Percentiles rank a stretch among this genome's conserved stretches.
These are phyloP conservation scores for Meyerozyma carpophila DNA, from an alignment of 1,139 yeast species.

Conservation along the genomic window DNA sequence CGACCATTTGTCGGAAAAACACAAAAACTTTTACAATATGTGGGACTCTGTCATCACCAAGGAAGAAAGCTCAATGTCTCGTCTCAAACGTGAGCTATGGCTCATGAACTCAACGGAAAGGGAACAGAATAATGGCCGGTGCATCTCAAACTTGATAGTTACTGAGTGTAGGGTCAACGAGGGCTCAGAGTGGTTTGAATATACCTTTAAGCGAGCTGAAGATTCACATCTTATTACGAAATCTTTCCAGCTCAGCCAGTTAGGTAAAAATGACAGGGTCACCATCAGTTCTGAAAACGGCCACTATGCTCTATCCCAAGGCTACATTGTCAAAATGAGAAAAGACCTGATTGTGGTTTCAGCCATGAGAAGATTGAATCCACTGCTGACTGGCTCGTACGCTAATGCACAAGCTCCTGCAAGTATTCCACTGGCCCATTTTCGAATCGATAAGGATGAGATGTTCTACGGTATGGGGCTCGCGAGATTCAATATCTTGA, in stretches of 20 bases:
- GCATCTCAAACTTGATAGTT: conserved; percentile 46
- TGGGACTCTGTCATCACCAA: conserved; percentile 74
- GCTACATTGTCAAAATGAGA: conserved; percentile 44
- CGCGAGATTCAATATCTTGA: conserved; percentile 71
- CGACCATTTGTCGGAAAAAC: conserved; percentile 39
- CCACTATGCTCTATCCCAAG: conserved; percentile 68
- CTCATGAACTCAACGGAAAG: conserved; percentile 53
- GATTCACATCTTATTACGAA: not conserved
- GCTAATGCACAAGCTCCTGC: conserved; percentile 4
- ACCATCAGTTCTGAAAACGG: conserved; percentile 78
- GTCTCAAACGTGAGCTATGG: conserved; percentile 65
- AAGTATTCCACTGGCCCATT: conserved; percentile 18
- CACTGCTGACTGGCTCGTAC: conserved; percentile 32
- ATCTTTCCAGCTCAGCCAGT: conserved; percentile 34
- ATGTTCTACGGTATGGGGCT: conserved; percentile 68
- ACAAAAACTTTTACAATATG: conserved; percentile 52
- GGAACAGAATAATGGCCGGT: conserved; percentile 56
- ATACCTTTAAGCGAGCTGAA: conserved; percentile 40
- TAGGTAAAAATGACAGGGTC: conserved; percentile 50
- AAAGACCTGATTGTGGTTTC: conserved; percentile 33
- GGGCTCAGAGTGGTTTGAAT: conserved; percentile 28
- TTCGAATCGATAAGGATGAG: conserved; percentile 78
- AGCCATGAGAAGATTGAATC: conserved; percentile 46
- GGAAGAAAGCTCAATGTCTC: conserved; percentile 61
- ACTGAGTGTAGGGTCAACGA: conserved; percentile 21